Evolutionary conservation across 192 early-diverging fungal genomes (phyloP).

Genomic region (Coemansia nantahalensis): DNA sequence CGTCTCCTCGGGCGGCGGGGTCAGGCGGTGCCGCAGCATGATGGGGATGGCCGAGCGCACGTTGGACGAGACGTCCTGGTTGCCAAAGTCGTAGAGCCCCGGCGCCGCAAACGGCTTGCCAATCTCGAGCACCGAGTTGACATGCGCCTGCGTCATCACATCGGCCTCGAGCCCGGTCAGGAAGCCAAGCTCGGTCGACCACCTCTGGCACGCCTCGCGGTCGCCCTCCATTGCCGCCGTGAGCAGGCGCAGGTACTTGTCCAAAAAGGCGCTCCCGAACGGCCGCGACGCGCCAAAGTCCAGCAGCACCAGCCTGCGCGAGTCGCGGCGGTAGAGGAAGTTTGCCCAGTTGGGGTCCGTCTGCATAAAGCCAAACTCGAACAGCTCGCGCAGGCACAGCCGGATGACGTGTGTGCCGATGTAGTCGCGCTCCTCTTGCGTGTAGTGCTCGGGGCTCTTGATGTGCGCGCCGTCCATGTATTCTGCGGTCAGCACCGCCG

Average conservation of each 20-base stretch:
- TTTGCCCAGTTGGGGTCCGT: constrained; percentile 99
- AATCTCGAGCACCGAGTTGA: constrained; percentile 81
- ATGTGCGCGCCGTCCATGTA: constrained; percentile 73
- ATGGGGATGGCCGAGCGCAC: constrained; percentile 89
- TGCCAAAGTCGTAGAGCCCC: constrained; percentile 73
- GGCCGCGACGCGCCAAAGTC: constrained; percentile 94
- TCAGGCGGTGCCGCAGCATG: constrained; percentile 91
- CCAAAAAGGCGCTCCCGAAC: constrained; percentile 72
- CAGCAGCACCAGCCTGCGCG: constrained; percentile 75
- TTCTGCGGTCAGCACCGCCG: constrained; percentile 76
- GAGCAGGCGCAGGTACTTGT: constrained; percentile 73
- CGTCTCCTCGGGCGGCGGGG: constrained; percentile 97
- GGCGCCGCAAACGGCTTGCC: constrained; percentile 74
- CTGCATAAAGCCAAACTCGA: constrained; percentile 95
- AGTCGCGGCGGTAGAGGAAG: constrained; percentile 78
- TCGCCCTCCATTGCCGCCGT: constrained; percentile 69
- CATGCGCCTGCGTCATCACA: constrained; percentile 83
- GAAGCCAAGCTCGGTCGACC: constrained; percentile 82
- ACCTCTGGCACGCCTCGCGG: constrained; percentile 68
- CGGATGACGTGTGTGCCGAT: constrained; percentile 74
- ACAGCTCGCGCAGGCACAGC: constrained; percentile 87
- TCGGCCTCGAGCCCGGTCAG: constrained; percentile 91
- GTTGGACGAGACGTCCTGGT: constrained; percentile 76
- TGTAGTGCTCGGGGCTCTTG: constrained; percentile 56
- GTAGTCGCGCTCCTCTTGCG: constrained; percentile 59